phyloP scores from a whole-genome alignment of 2,329 filamentous ascomycete genomes.

The Aspergillus quadrilineatus region DNA sequence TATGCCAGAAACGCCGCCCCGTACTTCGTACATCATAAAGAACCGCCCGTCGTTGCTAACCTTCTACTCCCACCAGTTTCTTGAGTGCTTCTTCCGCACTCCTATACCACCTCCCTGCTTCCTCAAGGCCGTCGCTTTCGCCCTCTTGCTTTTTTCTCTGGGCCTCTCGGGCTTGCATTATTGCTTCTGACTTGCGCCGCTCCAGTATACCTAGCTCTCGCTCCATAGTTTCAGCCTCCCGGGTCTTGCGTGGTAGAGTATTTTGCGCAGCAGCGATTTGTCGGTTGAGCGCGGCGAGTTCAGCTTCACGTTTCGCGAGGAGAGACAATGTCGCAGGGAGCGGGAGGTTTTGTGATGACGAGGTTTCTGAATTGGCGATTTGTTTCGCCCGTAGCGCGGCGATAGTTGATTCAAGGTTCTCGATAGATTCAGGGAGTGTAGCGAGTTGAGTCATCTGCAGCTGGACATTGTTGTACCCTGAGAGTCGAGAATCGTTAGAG shows the following conservation, averaged over 20 bases:
- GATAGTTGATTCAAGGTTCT: slow-evolving; percentile 52
- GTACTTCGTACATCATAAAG: slow-evolving; percentile 17
- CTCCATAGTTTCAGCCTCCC: slow-evolving; percentile 47
- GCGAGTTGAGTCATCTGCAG: slow-evolving; percentile 53
- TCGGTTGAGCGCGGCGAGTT: slow-evolving; percentile 42
- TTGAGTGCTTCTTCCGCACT: slow-evolving; percentile 43
- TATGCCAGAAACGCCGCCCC: slow-evolving; percentile 26
- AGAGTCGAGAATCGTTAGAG: not conserved
- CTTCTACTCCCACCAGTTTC: slow-evolving; percentile 37
- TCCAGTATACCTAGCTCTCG: slow-evolving; percentile 43
- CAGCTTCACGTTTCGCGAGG: slow-evolving; percentile 41
- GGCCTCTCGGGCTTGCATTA: slow-evolving; percentile 49
- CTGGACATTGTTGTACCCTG: slow-evolving; percentile 56
- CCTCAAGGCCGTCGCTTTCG: slow-evolving; percentile 47
- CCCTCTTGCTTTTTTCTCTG: slow-evolving; percentile 45
- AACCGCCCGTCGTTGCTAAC: slow-evolving; percentile 13
- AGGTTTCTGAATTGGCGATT: slow-evolving; percentile 61
- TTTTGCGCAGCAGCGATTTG: slow-evolving; percentile 46
- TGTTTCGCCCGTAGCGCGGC: slow-evolving; percentile 53
- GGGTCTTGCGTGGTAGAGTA: slow-evolving; percentile 43
- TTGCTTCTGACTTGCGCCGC: slow-evolving; percentile 47
- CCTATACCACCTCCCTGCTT: slow-evolving; percentile 48
- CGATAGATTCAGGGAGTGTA: slow-evolving; percentile 53
- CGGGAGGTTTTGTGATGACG: slow-evolving; percentile 40
- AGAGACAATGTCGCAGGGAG: slow-evolving; percentile 43